These are phyloP conservation scores for Diaporthe longicolla DNA, from an alignment of 2,329 filamentous ascomycete species.

Conservation along the genomic window DNA sequence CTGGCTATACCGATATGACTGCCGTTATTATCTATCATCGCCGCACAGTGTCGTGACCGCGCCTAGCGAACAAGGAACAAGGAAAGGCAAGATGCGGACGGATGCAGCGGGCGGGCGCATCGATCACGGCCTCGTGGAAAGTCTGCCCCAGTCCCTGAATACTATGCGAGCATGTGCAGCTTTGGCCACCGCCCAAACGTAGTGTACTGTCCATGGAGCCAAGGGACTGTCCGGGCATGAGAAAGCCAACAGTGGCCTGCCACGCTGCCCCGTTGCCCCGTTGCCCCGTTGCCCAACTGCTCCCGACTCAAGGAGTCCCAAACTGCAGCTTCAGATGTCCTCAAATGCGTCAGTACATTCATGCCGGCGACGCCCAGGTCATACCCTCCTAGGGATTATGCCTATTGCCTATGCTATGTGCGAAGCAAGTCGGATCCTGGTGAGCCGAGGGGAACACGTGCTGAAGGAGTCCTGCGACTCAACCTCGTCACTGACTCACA, in stretches of 20 bases:
- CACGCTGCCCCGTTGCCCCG: too few species aligned
- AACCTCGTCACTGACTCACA: neutral
- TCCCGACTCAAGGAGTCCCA: neutral
- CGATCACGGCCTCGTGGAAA: neutral
- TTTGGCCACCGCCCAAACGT: neutral
- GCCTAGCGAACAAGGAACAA: neutral
- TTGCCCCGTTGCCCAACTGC: neutral
- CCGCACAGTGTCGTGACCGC: constrained; percentile 12
- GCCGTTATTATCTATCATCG: constrained; percentile 11
- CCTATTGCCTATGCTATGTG: neutral
- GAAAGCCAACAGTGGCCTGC: neutral
- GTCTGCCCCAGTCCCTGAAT: neutral
- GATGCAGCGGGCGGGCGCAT: too few species aligned
- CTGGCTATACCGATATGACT: constrained; percentile 6
- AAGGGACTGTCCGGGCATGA: neutral
- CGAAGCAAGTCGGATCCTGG: constrained; percentile 1
- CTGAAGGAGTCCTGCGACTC: neutral
- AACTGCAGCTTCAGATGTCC: neutral
- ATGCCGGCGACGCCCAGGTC: neutral
- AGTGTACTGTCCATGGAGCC: too few species aligned
- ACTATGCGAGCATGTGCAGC: neutral
- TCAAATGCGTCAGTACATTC: neutral
- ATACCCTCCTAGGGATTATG: too few species aligned
- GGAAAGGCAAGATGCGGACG: neutral
- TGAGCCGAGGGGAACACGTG: neutral